A percentile compares a stretch with the other conserved stretches of the same genome.
Conservation (phyloP, 179 eudicot species). For the Amaranthus tricolor region DNA sequence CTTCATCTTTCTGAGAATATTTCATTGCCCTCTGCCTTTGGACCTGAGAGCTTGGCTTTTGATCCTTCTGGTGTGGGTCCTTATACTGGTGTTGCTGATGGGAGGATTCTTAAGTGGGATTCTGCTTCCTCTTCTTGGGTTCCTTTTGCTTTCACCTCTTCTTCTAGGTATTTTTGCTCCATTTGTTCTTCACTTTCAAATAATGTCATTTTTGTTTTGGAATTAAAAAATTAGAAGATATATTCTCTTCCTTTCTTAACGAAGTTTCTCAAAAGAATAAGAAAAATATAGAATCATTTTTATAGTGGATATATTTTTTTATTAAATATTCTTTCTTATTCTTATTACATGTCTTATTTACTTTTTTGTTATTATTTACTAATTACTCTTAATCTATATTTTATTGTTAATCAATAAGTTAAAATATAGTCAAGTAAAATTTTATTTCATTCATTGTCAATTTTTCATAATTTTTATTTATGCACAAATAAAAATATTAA, state of each 20-base stretch:
- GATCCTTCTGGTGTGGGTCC: conserved; percentile 71
- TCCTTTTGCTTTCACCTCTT: conserved; percentile 70
- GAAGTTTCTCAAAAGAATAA: not conserved
- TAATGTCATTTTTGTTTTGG: not conserved
- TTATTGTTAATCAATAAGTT: too few species aligned
- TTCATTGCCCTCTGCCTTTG: conserved; percentile 49
- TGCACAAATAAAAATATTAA: too few species aligned
- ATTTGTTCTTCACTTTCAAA: not conserved
- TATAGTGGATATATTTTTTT: too few species aligned
- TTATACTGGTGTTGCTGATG: conserved; percentile 82
- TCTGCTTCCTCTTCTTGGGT: conserved; percentile 42
- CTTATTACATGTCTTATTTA: too few species aligned
- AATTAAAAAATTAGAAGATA: too few species aligned
- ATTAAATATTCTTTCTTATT: too few species aligned
- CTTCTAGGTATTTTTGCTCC: conserved; percentile 37
- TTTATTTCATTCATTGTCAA: too few species aligned
- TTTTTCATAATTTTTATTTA: too few species aligned
- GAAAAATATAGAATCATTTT: not conserved
- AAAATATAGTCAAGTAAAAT: too few species aligned
- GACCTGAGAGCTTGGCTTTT: conserved; percentile 87
- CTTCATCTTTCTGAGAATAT: conserved; percentile 47
- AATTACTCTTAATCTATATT: too few species aligned
- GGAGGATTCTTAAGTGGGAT: conserved; percentile 70
- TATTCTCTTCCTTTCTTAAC: too few species aligned
- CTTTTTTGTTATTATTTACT: too few species aligned